Conservation (phyloP, 345 rosid genomes). For the Gossypium anomalum region DNA sequence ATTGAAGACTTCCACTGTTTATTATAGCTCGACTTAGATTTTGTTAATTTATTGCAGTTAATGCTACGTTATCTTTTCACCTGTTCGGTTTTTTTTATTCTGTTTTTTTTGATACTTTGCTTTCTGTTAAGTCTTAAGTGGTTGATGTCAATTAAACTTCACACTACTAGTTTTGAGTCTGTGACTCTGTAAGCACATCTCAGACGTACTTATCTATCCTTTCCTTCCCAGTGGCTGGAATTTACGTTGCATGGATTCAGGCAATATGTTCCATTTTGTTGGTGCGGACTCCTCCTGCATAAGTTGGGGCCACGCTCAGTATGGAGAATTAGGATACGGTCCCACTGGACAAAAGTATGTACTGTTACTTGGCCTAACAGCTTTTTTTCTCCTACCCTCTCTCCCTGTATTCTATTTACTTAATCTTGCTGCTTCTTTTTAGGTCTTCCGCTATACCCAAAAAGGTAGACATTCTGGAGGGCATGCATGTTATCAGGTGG, state of each 20-base stretch:
- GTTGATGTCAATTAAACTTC: background rate
- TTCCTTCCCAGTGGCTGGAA: constrained; percentile 79
- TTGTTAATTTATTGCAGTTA: background rate
- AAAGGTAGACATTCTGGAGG: constrained; percentile 88
- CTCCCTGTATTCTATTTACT: background rate
- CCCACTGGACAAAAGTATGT: constrained; percentile 31
- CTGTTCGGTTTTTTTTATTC: background rate
- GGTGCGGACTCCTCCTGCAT: constrained; percentile 97
- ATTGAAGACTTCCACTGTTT: background rate
- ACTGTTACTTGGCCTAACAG: background rate
- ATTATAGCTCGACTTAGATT: background rate
- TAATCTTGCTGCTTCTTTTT: constrained; percentile 18
- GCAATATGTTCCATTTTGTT: constrained; percentile 93
- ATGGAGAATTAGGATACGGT: constrained; percentile 97
- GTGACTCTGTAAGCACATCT: background rate
- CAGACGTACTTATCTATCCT: background rate
- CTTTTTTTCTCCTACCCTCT: background rate
- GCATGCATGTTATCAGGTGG: constrained; percentile 86
- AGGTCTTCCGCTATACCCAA: constrained; percentile 95
- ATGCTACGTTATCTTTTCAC: background rate
- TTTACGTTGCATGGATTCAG: constrained; percentile 95
- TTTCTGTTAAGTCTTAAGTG: background rate
- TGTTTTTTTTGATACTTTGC: background rate
- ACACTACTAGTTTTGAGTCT: background rate
- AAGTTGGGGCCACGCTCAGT: constrained; percentile 94